Evolutionary conservation across 306 rosid species (phyloP), one percentile per base, ranked within the genome.

Genomic region (Sophora flavescens): DNA sequence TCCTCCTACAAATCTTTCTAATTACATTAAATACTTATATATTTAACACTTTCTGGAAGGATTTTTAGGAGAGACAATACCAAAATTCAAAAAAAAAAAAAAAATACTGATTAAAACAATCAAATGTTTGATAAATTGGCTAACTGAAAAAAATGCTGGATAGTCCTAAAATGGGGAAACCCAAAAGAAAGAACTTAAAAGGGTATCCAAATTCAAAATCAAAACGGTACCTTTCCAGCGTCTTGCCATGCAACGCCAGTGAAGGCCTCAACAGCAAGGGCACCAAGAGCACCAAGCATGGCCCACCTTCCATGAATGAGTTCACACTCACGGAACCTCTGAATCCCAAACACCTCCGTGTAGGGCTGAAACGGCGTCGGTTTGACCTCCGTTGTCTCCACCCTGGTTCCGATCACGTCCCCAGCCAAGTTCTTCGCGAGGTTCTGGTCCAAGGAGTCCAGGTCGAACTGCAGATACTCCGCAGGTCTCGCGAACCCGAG

Each of bases 211-310:
- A 45, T 32, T 35, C 0, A 32, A 11, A 8, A 67, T 59, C 26
- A 61, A 15, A 62, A 15, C 0, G 8, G 4, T 78, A 92, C 96
- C 97, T 92, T 90, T 80, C 97, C 97, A 11, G 97, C 96, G 80
- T 92, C 96, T 60, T 90, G 97, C 97, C 97, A 92, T 3, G 97
- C 72, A 39, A 92, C 93, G 0, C 97, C 96, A 1, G 96, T 87
- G 74, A 90, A 79, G 1, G 82, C 93, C 61, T 92, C 97, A 39
- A 92, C 96, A 10, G 96, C 82, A 36, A 92, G 69, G 6, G 96
- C 97, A 33, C 97, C 97, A 22, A 92, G 93, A 12, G 88, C 63
- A 6, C 93, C 97, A 28, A 92, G 79, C 97, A 92, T 90, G 3
- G 96, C 97, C 97, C 96, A 92, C 79, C 91, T 81, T 44, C 93